Evolutionary conservation across 169 alveolate species (phyloP), one percentile per base, ranked within the genome.

Genomic region (Plasmodium knowlesi): DNA sequence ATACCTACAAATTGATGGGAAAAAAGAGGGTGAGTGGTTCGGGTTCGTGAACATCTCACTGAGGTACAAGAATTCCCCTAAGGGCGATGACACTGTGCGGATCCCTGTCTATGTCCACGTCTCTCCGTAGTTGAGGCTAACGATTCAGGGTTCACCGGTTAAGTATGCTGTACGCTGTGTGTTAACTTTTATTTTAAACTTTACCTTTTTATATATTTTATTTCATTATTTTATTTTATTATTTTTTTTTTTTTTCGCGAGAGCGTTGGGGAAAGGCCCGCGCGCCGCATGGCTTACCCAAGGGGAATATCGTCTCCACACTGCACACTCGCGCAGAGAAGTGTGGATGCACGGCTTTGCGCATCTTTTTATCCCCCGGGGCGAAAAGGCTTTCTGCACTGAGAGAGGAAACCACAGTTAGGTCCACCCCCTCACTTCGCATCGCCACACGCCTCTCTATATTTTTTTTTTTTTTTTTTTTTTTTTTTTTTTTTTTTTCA

Each of bases 31-130:
- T 28, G 93, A 85, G 79, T 73, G 79, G 61, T 41, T 85, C 6
- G 93, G 93, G 16, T 85, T 50, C 61, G 78, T 85, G 1, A 73
- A 74, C 41, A 84, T 85, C 41, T 39, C 22, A 5, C 30, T 73
- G 14, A 85, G 41, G n/a, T 85, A 85, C 67, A 85, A 74, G 79
- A 85, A 85, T 46, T 19, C 79, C 79, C 19, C 43, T 46, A 74
- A 85, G 80, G 81, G 61, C 37, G 85, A 73, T 30, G 82, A 71
- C n/a, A 2, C 57, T 25, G 61, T 85, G 34, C 76, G 25, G 39
- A 74, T 85, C 19, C 93, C 93, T 2, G 85, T 85, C 53, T 85
- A 85, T 41, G 28, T 85, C 30, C 79, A 19, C 22, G 41, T 85
- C 25, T 32, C 34, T 22, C 54, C 72, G 19, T 22, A 81, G 61